Evolutionary conservation across 2,329 filamentous ascomycete species (phyloP), one percentile per base, ranked within the genome.

Genomic region (Colletotrichum noveboracense): DNA sequence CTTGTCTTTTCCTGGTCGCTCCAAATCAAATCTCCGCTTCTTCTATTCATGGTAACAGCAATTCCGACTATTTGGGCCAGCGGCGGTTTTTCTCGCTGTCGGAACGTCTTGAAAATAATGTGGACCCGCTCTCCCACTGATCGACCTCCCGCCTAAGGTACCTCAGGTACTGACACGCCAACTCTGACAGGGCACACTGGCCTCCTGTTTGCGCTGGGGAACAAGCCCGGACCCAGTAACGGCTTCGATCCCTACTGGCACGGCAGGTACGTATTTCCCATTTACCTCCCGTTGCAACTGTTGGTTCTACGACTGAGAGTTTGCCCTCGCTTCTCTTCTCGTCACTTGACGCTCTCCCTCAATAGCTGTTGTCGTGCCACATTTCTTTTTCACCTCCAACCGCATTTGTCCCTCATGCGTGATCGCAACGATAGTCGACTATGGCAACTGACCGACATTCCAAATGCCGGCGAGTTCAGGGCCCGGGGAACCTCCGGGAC

Each of bases 161-260:
- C 34, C 34, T 36, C 34, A 43, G 60, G 34, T 16, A 64, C 61
- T 70, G 30, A 38, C 66, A 64, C 38, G 56, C 71, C 43, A 30
- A 28, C 38, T 34, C 58, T 71, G 43, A 74, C 67, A 74, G 67
- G 71, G 60, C 30, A 69, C 24, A 32, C 52, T 58, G 34, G 38
- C 43, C 36, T 62, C 26, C 72, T 62, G 61, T 75, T 71, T 71
- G 48, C 28, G 32, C 62, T 48, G 60, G 38, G 34, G 10, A 32
- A 38, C 32, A 61, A 71, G 64, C 69, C 18, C 6, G 38, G 38
- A 28, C 64, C 64, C 64, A n/a, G 26, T 21, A 52, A 48, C 70
- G 70, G 70, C 69, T 73, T 75, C 26, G 24, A 62, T 34, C 48
- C 70, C 64, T 65, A 73, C 56, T 75, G 70, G 60, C 28, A 60